Conservation (phyloP, 2,329 filamentous ascomycete species). For the Fusarium phyllophilum region DNA sequence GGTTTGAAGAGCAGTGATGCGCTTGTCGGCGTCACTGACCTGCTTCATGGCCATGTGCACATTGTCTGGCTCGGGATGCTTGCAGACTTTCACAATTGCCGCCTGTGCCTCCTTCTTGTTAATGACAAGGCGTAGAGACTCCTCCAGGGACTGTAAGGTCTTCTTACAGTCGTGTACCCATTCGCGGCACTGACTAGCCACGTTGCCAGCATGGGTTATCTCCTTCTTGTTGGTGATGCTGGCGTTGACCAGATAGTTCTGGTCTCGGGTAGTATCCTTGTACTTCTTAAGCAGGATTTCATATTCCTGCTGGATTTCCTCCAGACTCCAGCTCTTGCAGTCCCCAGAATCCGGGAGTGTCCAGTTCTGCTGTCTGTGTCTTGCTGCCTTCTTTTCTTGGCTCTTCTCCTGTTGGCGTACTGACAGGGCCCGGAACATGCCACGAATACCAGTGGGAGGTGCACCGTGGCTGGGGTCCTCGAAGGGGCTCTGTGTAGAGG, state of each 20-base stretch:
- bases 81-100: background rate
- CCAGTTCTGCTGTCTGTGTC: too few species aligned
- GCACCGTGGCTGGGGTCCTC: background rate
- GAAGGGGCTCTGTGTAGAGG: background rate
- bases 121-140: too few species aligned
- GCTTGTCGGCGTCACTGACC: background rate
- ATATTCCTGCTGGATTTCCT: background rate
- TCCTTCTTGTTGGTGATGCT: background rate
- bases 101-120: too few species aligned
- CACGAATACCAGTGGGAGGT: background rate
- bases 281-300: background rate
- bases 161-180: background rate
- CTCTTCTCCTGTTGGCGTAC: too few species aligned
- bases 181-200: background rate
- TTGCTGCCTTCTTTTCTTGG: too few species aligned
- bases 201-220: rapidly evolving
- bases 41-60: rapidly evolving
- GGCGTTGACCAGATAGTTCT: background rate
- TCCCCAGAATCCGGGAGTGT: background rate
- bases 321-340: background rate
- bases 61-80: background rate
- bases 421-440: too few species aligned
- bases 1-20: background rate
- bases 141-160: background rate
- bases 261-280: background rate